Evolutionary conservation across 495 filamentous ascomycete species (phyloP).

Genomic region (Aspergillus steynii): DNA sequence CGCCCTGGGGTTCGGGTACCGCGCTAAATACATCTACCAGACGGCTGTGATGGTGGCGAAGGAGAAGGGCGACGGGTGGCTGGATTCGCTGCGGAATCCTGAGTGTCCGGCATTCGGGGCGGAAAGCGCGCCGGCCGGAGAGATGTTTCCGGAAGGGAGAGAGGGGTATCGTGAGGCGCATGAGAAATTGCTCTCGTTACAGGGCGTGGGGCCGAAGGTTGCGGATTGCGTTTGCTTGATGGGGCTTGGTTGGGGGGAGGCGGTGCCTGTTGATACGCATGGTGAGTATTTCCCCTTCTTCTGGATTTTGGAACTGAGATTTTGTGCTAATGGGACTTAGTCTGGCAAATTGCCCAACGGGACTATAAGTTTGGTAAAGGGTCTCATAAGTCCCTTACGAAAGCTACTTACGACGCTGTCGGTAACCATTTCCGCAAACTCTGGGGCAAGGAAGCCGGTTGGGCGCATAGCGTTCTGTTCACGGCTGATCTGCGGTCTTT

Average conservation of each 20-base stretch:
- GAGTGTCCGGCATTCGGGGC: conserved; percentile 62
- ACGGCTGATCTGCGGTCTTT: conserved; percentile 90
- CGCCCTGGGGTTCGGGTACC: conserved; percentile 88
- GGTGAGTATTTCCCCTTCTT: conserved; percentile 40
- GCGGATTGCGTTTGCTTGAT: conserved; percentile 96
- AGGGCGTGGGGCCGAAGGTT: conserved; percentile 94
- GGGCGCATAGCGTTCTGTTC: conserved; percentile 97
- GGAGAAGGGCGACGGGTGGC: conserved; percentile 70
- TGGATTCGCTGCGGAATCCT: conserved; percentile 73
- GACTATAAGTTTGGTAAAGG: conserved; percentile 91
- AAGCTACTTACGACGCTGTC: conserved; percentile 84
- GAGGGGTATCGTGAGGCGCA: conserved; percentile 80
- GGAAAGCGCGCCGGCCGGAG: conserved; percentile 42
- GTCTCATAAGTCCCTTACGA: conserved; percentile 82
- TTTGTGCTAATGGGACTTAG: conserved; percentile 38
- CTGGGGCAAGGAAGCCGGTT: conserved; percentile 93
- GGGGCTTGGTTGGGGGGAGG: conserved; percentile 95
- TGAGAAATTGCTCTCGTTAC: conserved; percentile 70
- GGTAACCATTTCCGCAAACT: conserved; percentile 86
- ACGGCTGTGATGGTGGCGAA: conserved; percentile 75
- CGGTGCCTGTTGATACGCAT: conserved; percentile 96
- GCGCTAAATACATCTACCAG: conserved; percentile 85
- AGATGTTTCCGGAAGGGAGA: conserved; percentile 58
- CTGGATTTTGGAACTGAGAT: not conserved
- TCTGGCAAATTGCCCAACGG: conserved; percentile 95